These are phyloP conservation scores for Pestalotiopsis sp. DNA, from an alignment of 2,329 filamentous ascomycete genomes.

Conservation along the genomic window DNA sequence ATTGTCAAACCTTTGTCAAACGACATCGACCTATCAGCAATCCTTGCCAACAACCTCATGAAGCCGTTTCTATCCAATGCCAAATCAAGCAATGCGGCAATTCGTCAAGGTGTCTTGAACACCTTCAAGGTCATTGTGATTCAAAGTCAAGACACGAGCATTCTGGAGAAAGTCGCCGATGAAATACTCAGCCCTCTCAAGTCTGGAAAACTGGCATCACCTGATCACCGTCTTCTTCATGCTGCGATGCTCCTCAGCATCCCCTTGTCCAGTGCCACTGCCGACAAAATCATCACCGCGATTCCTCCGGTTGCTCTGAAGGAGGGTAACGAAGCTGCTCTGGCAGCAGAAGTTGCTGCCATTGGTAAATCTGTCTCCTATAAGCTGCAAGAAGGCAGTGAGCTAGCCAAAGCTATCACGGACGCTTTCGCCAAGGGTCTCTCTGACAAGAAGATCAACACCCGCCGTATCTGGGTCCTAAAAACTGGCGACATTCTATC, in stretches of 20 bases:
- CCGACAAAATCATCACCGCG: slow-evolving; percentile 66
- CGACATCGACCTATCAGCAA: slow-evolving; percentile 75
- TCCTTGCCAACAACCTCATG: slow-evolving; percentile 72
- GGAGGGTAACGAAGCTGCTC: slow-evolving; percentile 85
- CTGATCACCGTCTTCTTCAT: slow-evolving; percentile 83
- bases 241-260: slow-evolving; percentile 77
- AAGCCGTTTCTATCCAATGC: slow-evolving; percentile 89
- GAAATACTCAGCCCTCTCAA: slow-evolving; percentile 83
- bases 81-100: slow-evolving; percentile 82
- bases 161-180: slow-evolving; percentile 70
- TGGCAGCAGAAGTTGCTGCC: slow-evolving; percentile 74
- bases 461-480: slow-evolving; percentile 80
- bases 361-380: slow-evolving; percentile 68
- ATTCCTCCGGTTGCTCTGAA: slow-evolving; percentile 74
- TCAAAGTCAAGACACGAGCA: slow-evolving; percentile 49
- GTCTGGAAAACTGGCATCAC: slow-evolving; percentile 78
- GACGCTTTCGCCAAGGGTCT: slow-evolving; percentile 82
- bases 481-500: slow-evolving; percentile 71
- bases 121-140: slow-evolving; percentile 71
- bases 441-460: slow-evolving; percentile 78
- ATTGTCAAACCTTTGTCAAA: slow-evolving; percentile 72
- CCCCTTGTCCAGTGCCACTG: slow-evolving; percentile 61
- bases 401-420: slow-evolving; percentile 66
- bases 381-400: slow-evolving; percentile 61
- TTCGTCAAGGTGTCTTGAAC: slow-evolving; percentile 74